phyloP scores from a whole-genome alignment of 495 filamentous ascomycete genomes.

The Lasiosphaeria ovina region DNA sequence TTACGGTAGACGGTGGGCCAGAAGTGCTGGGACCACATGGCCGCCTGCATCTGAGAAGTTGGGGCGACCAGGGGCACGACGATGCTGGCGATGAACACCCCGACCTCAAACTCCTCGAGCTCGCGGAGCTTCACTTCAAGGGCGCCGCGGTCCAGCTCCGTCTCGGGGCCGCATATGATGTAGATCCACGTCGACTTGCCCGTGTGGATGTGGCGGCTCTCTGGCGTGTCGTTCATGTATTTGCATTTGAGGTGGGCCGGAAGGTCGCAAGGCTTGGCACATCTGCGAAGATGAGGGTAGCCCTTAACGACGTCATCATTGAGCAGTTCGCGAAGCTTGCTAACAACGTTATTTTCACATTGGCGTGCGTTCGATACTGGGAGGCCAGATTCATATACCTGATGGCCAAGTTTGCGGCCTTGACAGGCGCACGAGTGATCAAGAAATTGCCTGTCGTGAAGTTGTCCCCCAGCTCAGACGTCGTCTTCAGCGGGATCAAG shows the following conservation, averaged over 20 bases:
- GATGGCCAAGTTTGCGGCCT: conserved; percentile 50
- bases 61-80: conserved; percentile 74
- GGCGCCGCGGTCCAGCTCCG: conserved; percentile 40
- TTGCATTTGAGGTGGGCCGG: conserved; percentile 50
- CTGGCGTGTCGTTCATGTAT: conserved; percentile 46
- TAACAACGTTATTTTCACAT: conserved; percentile 22
- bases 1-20: conserved; percentile 91
- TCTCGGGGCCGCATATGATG: conserved; percentile 45
- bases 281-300: conserved; percentile 76
- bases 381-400: conserved; percentile 39
- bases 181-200: conserved; percentile 49
- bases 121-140: conserved; percentile 32
- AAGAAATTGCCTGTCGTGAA: conserved; percentile 48
- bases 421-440: conserved; percentile 52
- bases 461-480: conserved; percentile 51
- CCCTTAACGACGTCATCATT: conserved; percentile 58
- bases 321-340: conserved; percentile 46
- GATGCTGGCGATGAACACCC: conserved; percentile 51
- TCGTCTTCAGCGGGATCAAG: conserved; percentile 56
- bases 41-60: conserved; percentile 69
- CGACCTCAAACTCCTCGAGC: conserved; percentile 39
- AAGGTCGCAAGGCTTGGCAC: conserved; percentile 69
- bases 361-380: not conserved
- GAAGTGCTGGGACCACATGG: conserved; percentile 68
- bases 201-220: conserved; percentile 44